Base-by-base conservation (phyloP, 2,329 filamentous ascomycete genomes). In the Plectosphaerella sp. region DNA sequence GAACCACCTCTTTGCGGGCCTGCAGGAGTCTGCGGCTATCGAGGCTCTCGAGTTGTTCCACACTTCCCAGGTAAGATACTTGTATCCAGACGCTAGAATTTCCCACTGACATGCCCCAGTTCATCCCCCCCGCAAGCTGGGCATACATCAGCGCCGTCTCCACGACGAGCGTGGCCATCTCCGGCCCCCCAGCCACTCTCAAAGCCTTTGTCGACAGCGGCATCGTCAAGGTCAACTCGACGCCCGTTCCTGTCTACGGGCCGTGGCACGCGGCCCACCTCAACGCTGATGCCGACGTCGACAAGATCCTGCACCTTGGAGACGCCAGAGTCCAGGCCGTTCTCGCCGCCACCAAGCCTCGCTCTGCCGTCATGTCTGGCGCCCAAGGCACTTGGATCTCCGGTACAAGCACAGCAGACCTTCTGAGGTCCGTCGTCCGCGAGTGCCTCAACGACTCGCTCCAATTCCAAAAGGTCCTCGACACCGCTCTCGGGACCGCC, bases 1-100 rank as follows among this genome's bases (percentile, higher is more conserved):
- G 86, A 86, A 85, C 8, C 83, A 80, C 52, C 80, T 88, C 56
- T 75, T 88, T 50, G 74, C 83, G n/a, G 78, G 75, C 45, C 70
- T 78, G 43, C 75, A 71, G 43, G 78, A 83, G 57, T 65, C 73
- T 36, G 71, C 77, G 18, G 79, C 79, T 5, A 75, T 72, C 59
- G 68, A 68, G 42, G 72, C 75, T 14, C 71, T 88, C 10, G 69
- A 67, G 43, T 71, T 75, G n/a, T 88, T 87, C 68, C 79, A 87
- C 66, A 64, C 72, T 53, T 66, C 75, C 45, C 75, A 79, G n/a
- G n/a, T n/a, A n/a, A n/a, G n/a, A n/a, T n/a, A n/a, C n/a, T n/a
- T n/a, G n/a, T n/a, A n/a, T n/a, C n/a, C n/a, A n/a, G n/a, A n/a
- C n/a, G n/a, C n/a, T n/a, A n/a, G n/a, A n/a, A n/a, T n/a, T n/a